Evolutionary conservation across 2,329 filamentous ascomycete species (phyloP).

Genomic region (Arthrobotrys conoides): DNA sequence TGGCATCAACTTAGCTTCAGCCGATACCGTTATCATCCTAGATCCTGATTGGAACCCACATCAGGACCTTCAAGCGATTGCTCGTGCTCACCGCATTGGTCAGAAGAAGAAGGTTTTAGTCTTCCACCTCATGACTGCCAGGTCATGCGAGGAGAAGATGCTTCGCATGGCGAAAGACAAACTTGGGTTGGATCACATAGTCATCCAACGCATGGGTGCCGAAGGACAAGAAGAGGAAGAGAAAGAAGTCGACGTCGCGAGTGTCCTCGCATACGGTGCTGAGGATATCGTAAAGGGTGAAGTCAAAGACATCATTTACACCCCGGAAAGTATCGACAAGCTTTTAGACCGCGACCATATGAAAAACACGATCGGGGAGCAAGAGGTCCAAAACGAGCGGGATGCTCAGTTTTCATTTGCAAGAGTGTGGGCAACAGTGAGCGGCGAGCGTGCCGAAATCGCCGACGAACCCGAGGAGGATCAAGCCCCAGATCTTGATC

Average conservation of each 20-base stretch:
- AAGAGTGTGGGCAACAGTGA: constrained; percentile 90
- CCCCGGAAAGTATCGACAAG: constrained; percentile 84
- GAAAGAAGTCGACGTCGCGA: constrained; percentile 83
- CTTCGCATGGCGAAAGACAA: constrained; percentile 96
- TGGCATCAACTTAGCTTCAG: constrained; percentile 96
- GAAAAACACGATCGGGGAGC: constrained; percentile 75
- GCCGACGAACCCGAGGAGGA: constrained; percentile 74
- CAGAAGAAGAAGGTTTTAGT: constrained; percentile 96
- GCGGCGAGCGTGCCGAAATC: constrained; percentile 72
- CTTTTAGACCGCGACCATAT: constrained; percentile 88
- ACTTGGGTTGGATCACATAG: constrained; percentile 92
- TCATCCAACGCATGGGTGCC: constrained; percentile 84
- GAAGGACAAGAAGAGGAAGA: constrained; percentile 84
- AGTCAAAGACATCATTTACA: constrained; percentile 79
- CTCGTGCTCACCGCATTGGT: constrained; percentile 93
- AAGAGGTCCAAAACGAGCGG: constrained; percentile 74
- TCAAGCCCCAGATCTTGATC: constrained; percentile 74
- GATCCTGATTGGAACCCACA: constrained; percentile 98
- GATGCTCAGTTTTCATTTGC: constrained; percentile 91
- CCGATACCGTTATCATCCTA: constrained; percentile 97
- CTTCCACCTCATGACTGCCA: constrained; percentile 92
- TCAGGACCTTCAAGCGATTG: constrained; percentile 95
- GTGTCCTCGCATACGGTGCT: constrained; percentile 88
- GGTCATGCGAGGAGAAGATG: constrained; percentile 93
- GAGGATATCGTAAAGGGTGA: constrained; percentile 78